Base-by-base conservation (phyloP, 2,329 filamentous ascomycete species). In the Cladosporium sp. region DNA sequence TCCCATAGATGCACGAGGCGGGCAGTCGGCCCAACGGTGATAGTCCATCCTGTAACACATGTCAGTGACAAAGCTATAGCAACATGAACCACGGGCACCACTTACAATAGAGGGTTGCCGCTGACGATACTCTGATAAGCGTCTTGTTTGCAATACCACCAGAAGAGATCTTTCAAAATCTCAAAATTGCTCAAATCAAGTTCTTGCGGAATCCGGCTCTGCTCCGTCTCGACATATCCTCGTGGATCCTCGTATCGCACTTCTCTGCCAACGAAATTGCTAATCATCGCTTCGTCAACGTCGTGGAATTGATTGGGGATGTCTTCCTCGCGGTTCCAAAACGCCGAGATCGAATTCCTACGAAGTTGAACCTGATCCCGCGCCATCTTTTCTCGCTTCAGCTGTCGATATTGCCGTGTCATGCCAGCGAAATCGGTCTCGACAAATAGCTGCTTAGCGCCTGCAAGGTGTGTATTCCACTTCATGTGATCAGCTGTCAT, bases 61-160 rank as follows among this genome's bases (percentile, higher is more conserved):
- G 30, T 55, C 11, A 55, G 52, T 55, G 10, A 34, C 32, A 2
- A 11, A 4, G 15, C 12, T 21, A 21, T 1, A n/a, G 11, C 15
- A 32, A 18, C 52, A 34, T 7, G 28, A 11, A 24, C 11, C 3
- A 34, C 51, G 49, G 38, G 41, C 2, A 32, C 70, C 28, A 85
- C 92, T 85, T 82, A 97, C 92, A 97, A 89, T 57, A 96, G 82
- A 68, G 86, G 86, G 51, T 94, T 93, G 10, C 92, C 94, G 71
- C 93, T 95, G 28, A 98, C 82, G 68, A 97, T 87, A 75, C 92
- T 93, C 77, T 97, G 94, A 72, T 94, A 96, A 10, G 91, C 88
- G 76, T 98, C 95, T 82, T 97, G 95, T 78, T 97, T 96, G 72
- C 87, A 90, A 76, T 93, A 97, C 91, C 93, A 97, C 93, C 94